A percentile compares a stretch with the other conserved stretches of the same genome.
These are phyloP conservation scores for Aureobasidium sp. DNA, from an alignment of 2,329 filamentous ascomycete species.

Conservation along the genomic window DNA sequence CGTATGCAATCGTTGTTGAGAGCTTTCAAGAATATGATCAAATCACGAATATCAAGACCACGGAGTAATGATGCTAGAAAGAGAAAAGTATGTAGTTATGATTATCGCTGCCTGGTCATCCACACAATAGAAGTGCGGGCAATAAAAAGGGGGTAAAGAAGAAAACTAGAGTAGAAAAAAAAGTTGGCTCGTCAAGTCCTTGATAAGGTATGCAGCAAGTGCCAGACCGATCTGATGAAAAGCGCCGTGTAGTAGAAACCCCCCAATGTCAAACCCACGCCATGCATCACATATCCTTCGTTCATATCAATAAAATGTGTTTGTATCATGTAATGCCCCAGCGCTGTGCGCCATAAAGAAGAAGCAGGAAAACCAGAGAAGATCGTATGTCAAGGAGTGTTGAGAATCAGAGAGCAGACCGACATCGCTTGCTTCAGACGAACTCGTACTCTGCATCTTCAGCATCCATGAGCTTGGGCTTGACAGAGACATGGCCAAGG, in stretches of 20 bases:
- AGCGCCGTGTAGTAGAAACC: not conserved
- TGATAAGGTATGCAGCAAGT: constrained; percentile 7
- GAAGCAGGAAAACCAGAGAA: not conserved
- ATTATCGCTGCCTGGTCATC: not conserved
- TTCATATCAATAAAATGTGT: constrained; percentile 1
- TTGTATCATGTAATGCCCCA: not conserved
- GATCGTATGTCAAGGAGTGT: not conserved
- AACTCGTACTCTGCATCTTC: constrained; percentile 31
- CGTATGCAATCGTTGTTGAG: no score
- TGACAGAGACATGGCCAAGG: constrained; percentile 26
- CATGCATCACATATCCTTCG: constrained; percentile 3
- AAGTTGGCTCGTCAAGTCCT: constrained; percentile 13
- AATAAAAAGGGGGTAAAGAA: not conserved
- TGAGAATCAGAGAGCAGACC: not conserved
- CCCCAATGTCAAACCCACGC: not conserved
- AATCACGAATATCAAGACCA: no score
- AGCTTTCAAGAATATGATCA: no score
- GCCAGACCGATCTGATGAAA: constrained; percentile 12
- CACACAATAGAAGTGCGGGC: not conserved
- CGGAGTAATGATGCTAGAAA: not conserved
- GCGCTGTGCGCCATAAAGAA: not conserved
- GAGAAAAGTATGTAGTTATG: not conserved
- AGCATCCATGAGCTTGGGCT: constrained; percentile 26
- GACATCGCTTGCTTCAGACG: constrained; percentile 20
- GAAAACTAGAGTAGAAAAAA: not conserved